Evolutionary conservation across 1,284 basidiomycete species (phyloP), one percentile per base, ranked within the genome.

Genomic region (Xerocomus nothofagi): DNA sequence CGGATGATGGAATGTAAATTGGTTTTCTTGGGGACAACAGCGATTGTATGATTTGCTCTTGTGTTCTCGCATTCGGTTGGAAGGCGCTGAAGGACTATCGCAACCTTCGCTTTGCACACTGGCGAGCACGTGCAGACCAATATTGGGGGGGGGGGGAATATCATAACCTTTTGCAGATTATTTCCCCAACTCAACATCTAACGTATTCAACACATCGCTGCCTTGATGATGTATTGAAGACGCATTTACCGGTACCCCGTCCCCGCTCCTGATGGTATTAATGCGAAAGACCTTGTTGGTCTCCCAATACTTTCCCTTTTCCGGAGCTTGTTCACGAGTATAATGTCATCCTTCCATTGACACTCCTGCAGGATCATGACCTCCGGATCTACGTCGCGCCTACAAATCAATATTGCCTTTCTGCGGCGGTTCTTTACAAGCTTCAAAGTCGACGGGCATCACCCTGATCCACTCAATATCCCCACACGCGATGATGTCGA

Each of bases 41-140:
- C 81, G 8, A 74, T 80, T 10, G 88, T 87, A 0, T 56, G 81
- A 36, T 88, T 90, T 60, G 80, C 78, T 1, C 88, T 86, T 0
- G 76, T 90, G 47, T 88, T 89, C 70, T 86, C 84, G 8, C 82
- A 1, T 80, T 81, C 49, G 88, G 88, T 7, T 68, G 70, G 41
- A 68, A 64, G 32, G 77, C 73, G 2, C 61, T 91, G 45, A 76
- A 70, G 59, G 73, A 81, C 55, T 88, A 80, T 66, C 87, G 90
- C 67, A 74, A 83, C 50, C 33, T 69, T 75, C 21, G 70, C 84
- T 34, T 62, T 87, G 15, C 76, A 81, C 55, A 77, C 79, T 34
- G 83, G 77, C 75, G 63, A 57, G 74, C 43, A 32, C 29, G 41
- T 6, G 14, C 21, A n/a, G 18, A 11, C 21, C 9, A 10, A 18